These are phyloP conservation scores for Colletotrichum caudatum DNA, from an alignment of 2,329 filamentous ascomycete species.

Conservation along the genomic window DNA sequence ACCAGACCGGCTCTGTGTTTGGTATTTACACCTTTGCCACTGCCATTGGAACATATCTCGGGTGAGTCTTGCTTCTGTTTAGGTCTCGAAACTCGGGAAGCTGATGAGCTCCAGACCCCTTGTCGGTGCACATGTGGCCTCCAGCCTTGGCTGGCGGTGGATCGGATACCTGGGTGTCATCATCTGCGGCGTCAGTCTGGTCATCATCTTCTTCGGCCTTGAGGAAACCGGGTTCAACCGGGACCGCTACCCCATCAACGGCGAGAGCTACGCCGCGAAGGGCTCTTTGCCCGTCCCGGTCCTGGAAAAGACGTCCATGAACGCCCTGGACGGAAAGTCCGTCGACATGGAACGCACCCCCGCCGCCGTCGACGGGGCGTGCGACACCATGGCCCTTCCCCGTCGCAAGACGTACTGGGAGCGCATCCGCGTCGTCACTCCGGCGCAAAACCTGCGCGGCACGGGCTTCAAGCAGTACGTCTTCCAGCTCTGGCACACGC, in stretches of 20 bases:
- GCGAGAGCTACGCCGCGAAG: slow-evolving; percentile 43
- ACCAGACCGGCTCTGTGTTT: slow-evolving; percentile 65
- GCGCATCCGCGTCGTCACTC: slow-evolving; percentile 67
- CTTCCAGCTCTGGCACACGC: slow-evolving; percentile 64
- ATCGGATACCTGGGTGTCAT: slow-evolving; percentile 65
- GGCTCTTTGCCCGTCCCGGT: slow-evolving; percentile 31
- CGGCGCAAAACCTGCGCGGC: slow-evolving; percentile 65
- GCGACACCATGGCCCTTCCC: slow-evolving; percentile 44
- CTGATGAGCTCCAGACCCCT: slow-evolving; percentile 51
- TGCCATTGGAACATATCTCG: slow-evolving; percentile 67
- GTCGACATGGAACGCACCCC: neutral
- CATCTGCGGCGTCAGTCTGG: slow-evolving; percentile 59
- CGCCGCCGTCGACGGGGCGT: slow-evolving; percentile 33
- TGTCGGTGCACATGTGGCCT: slow-evolving; percentile 63
- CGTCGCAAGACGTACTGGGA: slow-evolving; percentile 64
- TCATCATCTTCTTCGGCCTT: slow-evolving; percentile 63
- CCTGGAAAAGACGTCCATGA: slow-evolving; percentile 37
- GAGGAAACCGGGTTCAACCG: slow-evolving; percentile 66
- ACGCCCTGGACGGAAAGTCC: slow-evolving; percentile 14
- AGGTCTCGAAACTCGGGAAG: neutral
- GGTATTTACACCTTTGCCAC: slow-evolving; percentile 68
- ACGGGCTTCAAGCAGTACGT: slow-evolving; percentile 66
- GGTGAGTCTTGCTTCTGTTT: slow-evolving; percentile 43
- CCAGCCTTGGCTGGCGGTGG: slow-evolving; percentile 65
- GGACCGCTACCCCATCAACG: slow-evolving; percentile 50